A percentile compares a stretch with the other conserved stretches of the same genome.
These are phyloP conservation scores for Phaeotremella skinneri DNA, from an alignment of 768 basidiomycete genomes.

Conservation along the genomic window DNA sequence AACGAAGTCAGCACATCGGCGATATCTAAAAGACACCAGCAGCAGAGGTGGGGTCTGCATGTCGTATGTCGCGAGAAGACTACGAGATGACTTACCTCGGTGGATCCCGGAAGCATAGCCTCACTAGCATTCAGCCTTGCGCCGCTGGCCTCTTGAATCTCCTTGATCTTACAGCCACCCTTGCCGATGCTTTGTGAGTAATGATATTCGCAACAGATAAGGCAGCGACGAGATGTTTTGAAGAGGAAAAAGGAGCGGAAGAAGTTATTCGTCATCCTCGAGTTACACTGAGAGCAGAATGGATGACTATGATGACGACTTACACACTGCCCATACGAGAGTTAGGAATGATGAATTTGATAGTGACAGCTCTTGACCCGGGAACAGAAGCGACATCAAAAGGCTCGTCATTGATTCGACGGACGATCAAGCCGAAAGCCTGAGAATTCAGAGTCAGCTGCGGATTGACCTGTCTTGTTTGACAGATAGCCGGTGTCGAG, in stretches of 20 bases:
- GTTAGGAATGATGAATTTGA: slow-evolving; percentile 99
- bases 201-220: not conserved
- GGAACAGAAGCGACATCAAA: slow-evolving; percentile 97
- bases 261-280: not conserved
- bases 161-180: slow-evolving; percentile 96
- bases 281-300: not conserved
- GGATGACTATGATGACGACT: slow-evolving; percentile 12
- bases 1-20: not conserved
- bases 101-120: slow-evolving; percentile 98
- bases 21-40: not conserved
- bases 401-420: slow-evolving; percentile 97
- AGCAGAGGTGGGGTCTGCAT: too few relatives aligned
- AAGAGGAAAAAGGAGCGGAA: not conserved
- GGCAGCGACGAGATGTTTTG: too few relatives aligned
- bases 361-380: slow-evolving; percentile 95
- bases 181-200: slow-evolving; percentile 69
- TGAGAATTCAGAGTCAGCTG: slow-evolving; percentile 47
- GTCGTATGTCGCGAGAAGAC: too few relatives aligned
- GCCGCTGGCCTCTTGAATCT: slow-evolving; percentile 98
- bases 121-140: slow-evolving; percentile 95
- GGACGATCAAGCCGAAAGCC: slow-evolving; percentile 98
- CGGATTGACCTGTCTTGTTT: not conserved
- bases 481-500: not conserved
- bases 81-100: slow-evolving; percentile 66
- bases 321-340: slow-evolving; percentile 94